Base-by-base conservation (phyloP, 2,329 filamentous ascomycete genomes). In the Phoma sp. region DNA sequence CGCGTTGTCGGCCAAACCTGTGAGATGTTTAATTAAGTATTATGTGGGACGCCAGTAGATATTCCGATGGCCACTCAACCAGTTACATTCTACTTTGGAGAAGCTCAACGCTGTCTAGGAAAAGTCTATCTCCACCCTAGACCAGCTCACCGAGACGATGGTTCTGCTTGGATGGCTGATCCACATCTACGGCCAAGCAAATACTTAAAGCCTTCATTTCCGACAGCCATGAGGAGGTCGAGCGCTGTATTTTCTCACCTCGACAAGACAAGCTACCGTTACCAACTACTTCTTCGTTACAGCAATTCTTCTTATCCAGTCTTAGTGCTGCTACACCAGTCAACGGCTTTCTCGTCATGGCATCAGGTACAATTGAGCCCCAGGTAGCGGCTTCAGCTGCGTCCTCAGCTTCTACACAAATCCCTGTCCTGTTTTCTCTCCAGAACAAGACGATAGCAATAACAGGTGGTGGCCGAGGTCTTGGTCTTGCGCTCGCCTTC, bases 401-500 rank as follows among this genome's bases (percentile, higher is more conserved):
- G 1, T 4, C 27, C 29, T 31, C 29, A 31, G 13, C 12, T 31
- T 31, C 29, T 31, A 31, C 29, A 15, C 29, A 31, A 7, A 39
- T 39, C 12, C 19, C 36, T 12, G 17, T 9, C 6, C 36, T 39
- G 7, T 39, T 39, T 21, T 39, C 36, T 19, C 36, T 39, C 15
- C 19, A 15, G 3, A 19, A 15, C 12, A 77, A 74, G 58, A 82
- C 79, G 0, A 71, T 79, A 22, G 77, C 74, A 32, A 81, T 84
- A 37, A 84, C 82, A 1, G 82, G 82, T 6, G 82, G 78, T 37
- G 81, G 77, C 8, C 78, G 81, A 15, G 81, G 82, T 13, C 72
- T 84, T 1, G 82, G 82, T 13, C 78, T 84, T 36, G 78, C 77
- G 17, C 74, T 84, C 13, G 78, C 82, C 4, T 72, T 73, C 25